Evolutionary conservation across 2,329 filamentous ascomycete genomes (phyloP), one percentile per base, ranked within the genome.

Genomic region (Camptophora hylomeconis): DNA sequence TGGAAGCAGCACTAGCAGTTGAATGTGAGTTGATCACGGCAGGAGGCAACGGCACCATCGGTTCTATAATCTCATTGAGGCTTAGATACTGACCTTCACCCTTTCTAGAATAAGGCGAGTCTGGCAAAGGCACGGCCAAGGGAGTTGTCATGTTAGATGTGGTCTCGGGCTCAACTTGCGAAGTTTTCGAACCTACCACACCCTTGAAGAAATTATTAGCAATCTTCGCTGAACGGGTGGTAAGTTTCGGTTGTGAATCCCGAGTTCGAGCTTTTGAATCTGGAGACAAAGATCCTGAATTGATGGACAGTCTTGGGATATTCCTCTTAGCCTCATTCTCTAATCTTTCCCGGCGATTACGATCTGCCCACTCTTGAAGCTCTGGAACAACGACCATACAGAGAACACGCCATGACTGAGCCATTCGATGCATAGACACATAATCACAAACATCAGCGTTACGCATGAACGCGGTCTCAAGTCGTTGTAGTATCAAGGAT

Each of bases 341-440:
- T 45, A 28, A 49, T 48, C 32, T 43, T 46, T 12, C 37, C 29
- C 39, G 42, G 15, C 35, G 45, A 24, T 50, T 50, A 28, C 53
- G 45, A 28, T 54, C 48, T 6, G 51, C 51, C 41, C 55, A 57
- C 21, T 43, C 35, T 32, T 52, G 52, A 16, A 71, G 53, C 34
- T 69, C 65, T 33, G 62, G 57, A 2, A 61, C 45, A 30, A 70
- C 54, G 15, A 61, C 57, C 31, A 59, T 56, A 30, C 62, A 64
- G 18, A 72, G 48, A 13, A 75, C 60, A 30, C 60, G 62, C 70
- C 70, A 76, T 12, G 67, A 68, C 38, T 73, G 65, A 17, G 71
- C 65, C 24, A 69, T 51, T 30, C 63, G 58, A 39, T 63, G 54
- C 37, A 63, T 50, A 20, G 61, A 59, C 18, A 60, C 58, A 32